Base-by-base conservation (phyloP, 495 filamentous ascomycete species). In the Antarctomyces pellizariae region DNA sequence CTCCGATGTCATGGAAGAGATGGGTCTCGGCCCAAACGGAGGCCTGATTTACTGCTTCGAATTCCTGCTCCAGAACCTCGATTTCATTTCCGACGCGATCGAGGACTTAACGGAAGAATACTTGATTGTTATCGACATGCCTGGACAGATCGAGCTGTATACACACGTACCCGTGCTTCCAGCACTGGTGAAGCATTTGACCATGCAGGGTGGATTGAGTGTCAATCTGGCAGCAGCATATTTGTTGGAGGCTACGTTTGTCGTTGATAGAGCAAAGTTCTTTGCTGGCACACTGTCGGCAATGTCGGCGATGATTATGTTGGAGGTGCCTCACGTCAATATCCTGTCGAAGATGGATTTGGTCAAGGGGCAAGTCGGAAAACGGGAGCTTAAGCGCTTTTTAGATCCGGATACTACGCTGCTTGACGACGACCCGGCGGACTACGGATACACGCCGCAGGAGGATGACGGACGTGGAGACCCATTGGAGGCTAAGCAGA, bases 31-130 rank as follows among this genome's bases (percentile, higher is more conserved):
- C 3, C 86, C 86, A 14, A 97, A 97, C 42, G 86, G 86, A 19
- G 86, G 83, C 5, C 59, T 97, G 15, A 90, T 97, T 42, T 92
- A 86, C 60, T 97, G 86, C 53, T 93, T 97, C 54, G 86, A 97
- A 37, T 79, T 74, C 51, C 64, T 97, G 8, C 71, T 93, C 39
- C 75, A 95, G 47, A 92, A 97, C 44, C 69, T 95, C 34, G 83
- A 92, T 45, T 97, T 90, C 56, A 56, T 97, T 18, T 79, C 76
- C 22, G 76, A 90, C 26, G 60, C 69, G 0, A 68, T 97, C 10
- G 82, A 91, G 33, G 65, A 73, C 21, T 57, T 91, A 8, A 78
- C 75, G 3, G 86, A 97, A 36, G 86, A 97, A 41, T 91, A 89
- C 47, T 57, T 97, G 22, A 86, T 91, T 43, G 73, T 97, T 26